Base-by-base conservation (phyloP, 208 protist genomes). In the Phytomonas francai region DNA sequence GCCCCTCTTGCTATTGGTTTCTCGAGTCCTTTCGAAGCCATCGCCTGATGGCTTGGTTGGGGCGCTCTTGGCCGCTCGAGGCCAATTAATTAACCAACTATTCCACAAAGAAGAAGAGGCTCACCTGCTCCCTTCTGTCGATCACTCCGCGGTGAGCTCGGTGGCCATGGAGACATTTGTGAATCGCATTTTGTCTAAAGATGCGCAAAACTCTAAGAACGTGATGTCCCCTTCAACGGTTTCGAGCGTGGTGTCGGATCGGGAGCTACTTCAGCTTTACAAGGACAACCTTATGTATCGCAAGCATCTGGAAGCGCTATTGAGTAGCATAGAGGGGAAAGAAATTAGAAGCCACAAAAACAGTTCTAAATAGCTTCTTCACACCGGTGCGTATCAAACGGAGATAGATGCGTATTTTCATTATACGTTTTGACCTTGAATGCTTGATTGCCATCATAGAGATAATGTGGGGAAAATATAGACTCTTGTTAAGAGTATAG, bases 181-280 rank as follows among this genome's bases (percentile, higher is more conserved):
- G 12, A 22, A 19, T 11, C 42, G 16, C 42, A 51, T 51, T 12
- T 51, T 22, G 42, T 51, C 42, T 22, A 12, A 11, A 51, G 62
- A 25, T 3, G 14, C 16, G 2, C 16, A 1, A 3, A 22, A 2
- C 42, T 12, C 14, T 51, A 1, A 51, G 16, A 61, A 61, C 27
- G 58, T 31, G 14, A 36, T 42, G 27, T 16, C 27, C 14, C 19
- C 16, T 34, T 25, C 27, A 49, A 57, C 16, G 30, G 33, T 14
- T 39, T 49, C 30, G 27, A 42, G 11, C n/a, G 36, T 3, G 49
- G 65, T 58, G n/a, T 68, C 68, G 29, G 67, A 73, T 32, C 67
- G n/a, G 31, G 76, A 81, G 59, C 67, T 81, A 27, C 57, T 81
- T 11, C 63, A 45, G 27, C 68, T 81, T n/a, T 77, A 81, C 51